These are phyloP conservation scores for Hordeum pubiflorum DNA, from an alignment of 202 grass and related monocot species.

Conservation along the genomic window DNA sequence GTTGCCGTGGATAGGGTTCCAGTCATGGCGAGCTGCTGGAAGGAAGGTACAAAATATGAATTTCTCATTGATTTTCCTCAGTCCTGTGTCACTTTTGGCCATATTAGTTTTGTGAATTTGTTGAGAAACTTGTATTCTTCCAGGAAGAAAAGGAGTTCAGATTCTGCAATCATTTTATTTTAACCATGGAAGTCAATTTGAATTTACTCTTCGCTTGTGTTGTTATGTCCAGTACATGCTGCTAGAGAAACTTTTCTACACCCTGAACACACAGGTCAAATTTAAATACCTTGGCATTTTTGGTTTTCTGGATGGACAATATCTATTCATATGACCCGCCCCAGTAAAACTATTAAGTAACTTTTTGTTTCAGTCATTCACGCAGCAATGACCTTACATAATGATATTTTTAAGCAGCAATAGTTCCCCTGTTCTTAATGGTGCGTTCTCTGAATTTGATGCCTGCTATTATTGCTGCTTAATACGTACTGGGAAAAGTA, in stretches of 20 bases:
- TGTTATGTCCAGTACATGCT: background rate
- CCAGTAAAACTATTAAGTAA: conserved; percentile 16
- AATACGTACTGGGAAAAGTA: background rate
- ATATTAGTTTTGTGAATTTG: conserved; percentile 13
- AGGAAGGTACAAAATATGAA: conserved; percentile 48
- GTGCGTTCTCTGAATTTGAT: background rate
- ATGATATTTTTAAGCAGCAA: background rate
- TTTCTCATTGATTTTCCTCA: conserved; percentile 19
- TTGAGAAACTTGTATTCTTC: conserved; percentile 3
- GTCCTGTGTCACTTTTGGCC: conserved; percentile 14
- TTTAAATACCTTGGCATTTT: conserved; percentile 1
- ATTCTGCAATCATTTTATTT: background rate
- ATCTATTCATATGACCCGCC: background rate
- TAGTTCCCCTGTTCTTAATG: background rate
- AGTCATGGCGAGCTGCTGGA: conserved; percentile 83
- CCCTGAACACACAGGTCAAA: background rate
- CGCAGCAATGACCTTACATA: background rate
- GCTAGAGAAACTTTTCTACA: background rate
- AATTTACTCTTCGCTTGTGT: background rate
- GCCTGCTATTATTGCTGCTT: background rate
- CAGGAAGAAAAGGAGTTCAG: background rate
- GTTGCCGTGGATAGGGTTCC: conserved; percentile 98
- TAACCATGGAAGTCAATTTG: background rate
- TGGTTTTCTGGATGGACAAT: background rate
- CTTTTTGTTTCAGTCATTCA: background rate